phyloP scores from a whole-genome alignment of 1,284 basidiomycete species.

The Cutaneotrichosporon mucoides region DNA sequence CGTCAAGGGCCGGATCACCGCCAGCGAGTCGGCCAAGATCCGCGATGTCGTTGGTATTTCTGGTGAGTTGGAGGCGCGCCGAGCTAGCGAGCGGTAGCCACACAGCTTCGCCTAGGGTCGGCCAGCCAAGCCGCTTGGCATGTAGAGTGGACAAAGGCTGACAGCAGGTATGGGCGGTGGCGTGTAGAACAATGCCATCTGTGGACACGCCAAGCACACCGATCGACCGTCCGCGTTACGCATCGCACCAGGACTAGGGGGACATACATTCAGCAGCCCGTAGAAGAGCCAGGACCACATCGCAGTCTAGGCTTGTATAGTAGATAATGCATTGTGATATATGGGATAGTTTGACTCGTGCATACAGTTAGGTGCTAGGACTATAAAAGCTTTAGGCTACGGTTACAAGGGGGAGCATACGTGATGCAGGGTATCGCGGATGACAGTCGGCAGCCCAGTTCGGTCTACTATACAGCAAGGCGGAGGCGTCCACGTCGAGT shows the following conservation, averaged over 20 bases:
- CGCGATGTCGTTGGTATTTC: conserved; percentile 46
- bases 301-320: too few species aligned
- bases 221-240: neutral
- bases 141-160: neutral
- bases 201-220: too few species aligned
- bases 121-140: too few species aligned
- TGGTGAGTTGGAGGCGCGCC: conserved; percentile 16
- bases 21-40: conserved; percentile 49
- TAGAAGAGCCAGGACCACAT: too few species aligned
- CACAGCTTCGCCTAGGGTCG: too few species aligned
- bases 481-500: neutral
- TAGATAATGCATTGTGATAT: too few species aligned
- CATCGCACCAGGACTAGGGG: neutral
- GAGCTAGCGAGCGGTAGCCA: too few species aligned
- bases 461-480: neutral
- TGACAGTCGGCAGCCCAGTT: neutral
- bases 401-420: neutral
- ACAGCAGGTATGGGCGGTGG: conserved; percentile 22
- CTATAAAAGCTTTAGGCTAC: neutral
- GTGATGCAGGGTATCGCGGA: conserved; percentile 5
- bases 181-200: neutral
- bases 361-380: too few species aligned
- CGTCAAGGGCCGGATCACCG: conserved; percentile 44
- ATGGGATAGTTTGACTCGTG: too few species aligned
- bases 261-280: neutral